Base-by-base conservation (phyloP, 176 grass and related monocot genomes). In the Oryza punctata region DNA sequence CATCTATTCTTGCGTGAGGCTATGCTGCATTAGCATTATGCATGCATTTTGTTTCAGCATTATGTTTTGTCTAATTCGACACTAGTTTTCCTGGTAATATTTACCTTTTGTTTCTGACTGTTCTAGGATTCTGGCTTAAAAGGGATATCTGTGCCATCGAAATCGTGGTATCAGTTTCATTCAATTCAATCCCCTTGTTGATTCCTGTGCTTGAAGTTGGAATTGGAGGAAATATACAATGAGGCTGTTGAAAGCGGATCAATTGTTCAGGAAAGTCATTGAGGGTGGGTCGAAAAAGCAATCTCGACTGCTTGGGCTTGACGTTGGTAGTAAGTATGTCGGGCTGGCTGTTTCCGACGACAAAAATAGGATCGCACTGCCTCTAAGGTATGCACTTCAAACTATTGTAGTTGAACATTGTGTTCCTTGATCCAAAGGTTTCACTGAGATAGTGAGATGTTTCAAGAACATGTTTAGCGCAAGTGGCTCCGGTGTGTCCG, bases 301-400 rank as follows among this genome's bases (percentile, higher is more conserved):
- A 46, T 12, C 70, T 12, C 86, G 85, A 26, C 84, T 97, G 63
- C 89, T 97, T 14, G 92, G 95, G 79, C 88, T 97, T 64, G 92
- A 97, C 80, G 95, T 97, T 7, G 95, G 95, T 2, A 82, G 87
- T 32, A 94, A 94, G 76, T 94, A 94, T 85, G 92, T 97, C 7
- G 92, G 92, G 28, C 50, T 97, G 71, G 92, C 90, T 6, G 72
- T 94, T 79, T 98, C 95, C 45, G 92, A 95, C 77, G 75, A 50
- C 18, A 27, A 84, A 63, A 93, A 93, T 28, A 83, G 79, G 85
- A 90, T 93, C 63, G 87, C 92, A 19, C 79, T 86, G 69, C 92
- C 95, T 86, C 84, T 91, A 24, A 90, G 92, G 95, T 97, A 79
- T 77, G 75, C 29, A 9, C 37, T 13, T 81, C 69, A 49, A 82